Evolutionary conservation across 805 yeast species (phyloP).

Genomic region (Metschnikowia reukaufii): DNA sequence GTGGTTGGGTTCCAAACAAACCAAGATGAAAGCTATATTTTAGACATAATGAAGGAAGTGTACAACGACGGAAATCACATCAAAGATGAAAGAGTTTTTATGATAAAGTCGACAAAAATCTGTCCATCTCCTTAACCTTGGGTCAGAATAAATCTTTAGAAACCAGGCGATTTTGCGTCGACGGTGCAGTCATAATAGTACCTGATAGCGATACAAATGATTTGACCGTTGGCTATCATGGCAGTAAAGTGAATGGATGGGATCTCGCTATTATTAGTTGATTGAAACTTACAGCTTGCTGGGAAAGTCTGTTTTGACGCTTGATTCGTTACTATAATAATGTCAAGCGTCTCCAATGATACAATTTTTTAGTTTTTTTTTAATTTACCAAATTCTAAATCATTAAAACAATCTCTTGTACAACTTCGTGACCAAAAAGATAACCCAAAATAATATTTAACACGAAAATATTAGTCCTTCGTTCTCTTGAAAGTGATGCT

Average conservation of each 20-base stretch:
- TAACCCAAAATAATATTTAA: background rate
- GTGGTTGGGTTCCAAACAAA: constrained; percentile 46
- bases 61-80: constrained; percentile 60
- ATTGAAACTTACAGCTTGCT: background rate
- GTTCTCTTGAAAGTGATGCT: constrained; percentile 8
- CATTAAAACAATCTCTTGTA: no score
- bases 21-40: constrained; percentile 31
- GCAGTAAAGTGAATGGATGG: constrained; percentile 14
- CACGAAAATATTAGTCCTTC: constrained; percentile 1
- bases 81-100: constrained; percentile 50
- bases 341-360: no score
- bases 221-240: constrained; percentile 10
- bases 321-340: no score
- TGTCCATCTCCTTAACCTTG: constrained; percentile 23
- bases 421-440: no score
- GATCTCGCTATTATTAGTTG: constrained; percentile 6
- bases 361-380: no score
- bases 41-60: constrained; percentile 57
- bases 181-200: constrained; percentile 52
- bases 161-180: constrained; percentile 61
- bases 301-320: background rate
- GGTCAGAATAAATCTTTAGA: constrained; percentile 15
- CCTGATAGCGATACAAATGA: constrained; percentile 20
- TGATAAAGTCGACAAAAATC: constrained; percentile 27
- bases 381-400: background rate